Base-by-base conservation (phyloP, 2,329 filamentous ascomycete genomes). In the Neocatenulostroma microsporum region DNA sequence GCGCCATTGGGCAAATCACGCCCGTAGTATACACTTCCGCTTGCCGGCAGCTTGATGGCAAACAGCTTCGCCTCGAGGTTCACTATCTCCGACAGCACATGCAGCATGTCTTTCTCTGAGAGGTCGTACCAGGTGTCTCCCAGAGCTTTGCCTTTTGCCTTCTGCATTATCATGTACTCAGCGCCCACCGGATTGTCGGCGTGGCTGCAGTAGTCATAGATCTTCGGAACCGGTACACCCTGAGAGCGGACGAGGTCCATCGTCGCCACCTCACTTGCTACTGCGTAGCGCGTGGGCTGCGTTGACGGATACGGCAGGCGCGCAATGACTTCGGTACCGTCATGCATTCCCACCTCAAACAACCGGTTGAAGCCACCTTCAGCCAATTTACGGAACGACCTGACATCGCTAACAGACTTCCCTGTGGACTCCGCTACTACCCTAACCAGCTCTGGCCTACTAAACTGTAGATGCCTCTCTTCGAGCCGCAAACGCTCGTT, bases 21-120 rank as follows among this genome's bases (percentile, higher is more conserved):
- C 53, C 60, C 41, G 58, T 49, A 41, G 31, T 56, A 60, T 10
- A 59, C 18, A 35, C 56, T 58, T 18, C 55, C 54, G 21, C 41
- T 50, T 33, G 55, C 54, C 12, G 43, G 46, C 33, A 59, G 46
- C 18, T 10, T 18, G 30, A 59, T 44, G 21, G 38, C 29, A 34
- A 56, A 54, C 3, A 58, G 37, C 36, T 34, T 39, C 21, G 45
- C 42, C 39, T 60, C 57, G 11, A 54, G 29, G 18, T 58, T 46
- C 8, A 55, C 54, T 3, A 58, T 42, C 34, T 45, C 45, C 5
- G 32, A 40, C 32, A 57, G 44, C 3, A 58, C 41, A 17, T 36
- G 43, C 15, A 50, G 46, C 37, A 53, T 52, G 17, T 50, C 46
- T 23, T 51, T 37, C 15, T 51, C 46, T 2, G 42, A 40, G 5